Conservation (phyloP, 2,329 filamentous ascomycete species). For the Alternaria burnsii region DNA sequence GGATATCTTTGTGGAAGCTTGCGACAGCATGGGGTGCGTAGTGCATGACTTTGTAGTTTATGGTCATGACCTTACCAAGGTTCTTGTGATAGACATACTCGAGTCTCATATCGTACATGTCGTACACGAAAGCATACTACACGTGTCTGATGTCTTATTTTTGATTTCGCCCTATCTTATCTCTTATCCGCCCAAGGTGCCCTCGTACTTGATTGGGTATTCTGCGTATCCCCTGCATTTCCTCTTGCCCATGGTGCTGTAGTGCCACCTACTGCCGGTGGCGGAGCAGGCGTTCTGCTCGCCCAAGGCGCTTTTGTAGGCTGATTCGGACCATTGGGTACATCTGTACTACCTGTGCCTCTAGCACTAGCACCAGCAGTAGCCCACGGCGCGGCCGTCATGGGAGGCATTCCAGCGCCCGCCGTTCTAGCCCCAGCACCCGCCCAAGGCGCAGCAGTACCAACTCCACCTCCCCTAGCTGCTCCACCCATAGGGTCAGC, state of each 20-base stretch:
- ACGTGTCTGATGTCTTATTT: neutral
- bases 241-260: slow-evolving; percentile 40
- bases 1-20: neutral
- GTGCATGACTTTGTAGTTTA: neutral
- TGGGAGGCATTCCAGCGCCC: neutral
- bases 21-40: neutral
- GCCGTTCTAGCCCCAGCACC: slow-evolving; percentile 18
- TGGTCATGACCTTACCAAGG: neutral
- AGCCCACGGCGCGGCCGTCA: slow-evolving; percentile 16
- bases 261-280: slow-evolving; percentile 25
- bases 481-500: slow-evolving; percentile 26
- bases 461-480: slow-evolving; percentile 10
- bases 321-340: slow-evolving; percentile 43
- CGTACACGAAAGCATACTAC: neutral
- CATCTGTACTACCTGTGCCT: neutral
- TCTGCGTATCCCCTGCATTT: neutral
- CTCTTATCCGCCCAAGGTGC: slow-evolving; percentile 37
- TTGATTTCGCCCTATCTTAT: neutral
- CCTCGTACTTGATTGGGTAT: slow-evolving; percentile 24
- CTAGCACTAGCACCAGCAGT: neutral
- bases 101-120: neutral
- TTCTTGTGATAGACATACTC: neutral
- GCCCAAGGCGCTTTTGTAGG: slow-evolving; percentile 42
- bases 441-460: slow-evolving; percentile 40
- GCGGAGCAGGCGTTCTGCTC: slow-evolving; percentile 29